Evolutionary conservation across 495 filamentous ascomycete species (phyloP), one percentile per base, ranked within the genome.

Genomic region (Beverwykella pulmonaria): DNA sequence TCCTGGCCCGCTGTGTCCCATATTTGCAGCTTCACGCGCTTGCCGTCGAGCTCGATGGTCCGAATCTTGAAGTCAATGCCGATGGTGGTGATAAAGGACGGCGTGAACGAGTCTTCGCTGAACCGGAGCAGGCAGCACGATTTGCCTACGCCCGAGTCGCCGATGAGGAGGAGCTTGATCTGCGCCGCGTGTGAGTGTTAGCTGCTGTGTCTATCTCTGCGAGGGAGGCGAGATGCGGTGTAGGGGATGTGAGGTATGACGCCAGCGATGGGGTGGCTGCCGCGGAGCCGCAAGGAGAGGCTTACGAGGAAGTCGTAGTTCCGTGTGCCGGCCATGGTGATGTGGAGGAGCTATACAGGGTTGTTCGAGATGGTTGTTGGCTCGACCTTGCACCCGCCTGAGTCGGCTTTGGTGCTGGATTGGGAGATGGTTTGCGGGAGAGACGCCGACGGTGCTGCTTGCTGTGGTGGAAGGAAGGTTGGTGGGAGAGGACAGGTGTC

Each of bases 21-120:
- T 76, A 98, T 98, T 81, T 98, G 94, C 75, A 98, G 81, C 82
- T 98, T 98, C 63, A 98, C 93, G 54, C 93, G 83, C 87, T 98
- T 98, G 67, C 93, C 93, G 75, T 98, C 94, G 64, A 98, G 80
- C 79, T 98, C 94, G 79, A 98, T 98, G 61, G 94, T 98, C 52
- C 94, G 86, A 72, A 98, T 98, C 83, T 98, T 98, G 82, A 98
- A 98, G 79, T 99, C 94, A 81, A 99, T 99, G 61, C 94, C 94
- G 78, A 99, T 98, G 54, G 94, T 98, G 27, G 94, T 98, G 81
- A 98, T 98, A 82, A 98, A 98, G 66, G 92, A 97, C 34, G 94
- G 94, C 30, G 89, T 98, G 81, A 98, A 98, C 12, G 92, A 96
- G 81, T 98, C 94, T 81, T 98, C 94, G 77, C 92, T 97, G 82